Evolutionary conservation across 768 basidiomycete genomes (phyloP).

Genomic region (Xerocomellus chrysenteron): DNA sequence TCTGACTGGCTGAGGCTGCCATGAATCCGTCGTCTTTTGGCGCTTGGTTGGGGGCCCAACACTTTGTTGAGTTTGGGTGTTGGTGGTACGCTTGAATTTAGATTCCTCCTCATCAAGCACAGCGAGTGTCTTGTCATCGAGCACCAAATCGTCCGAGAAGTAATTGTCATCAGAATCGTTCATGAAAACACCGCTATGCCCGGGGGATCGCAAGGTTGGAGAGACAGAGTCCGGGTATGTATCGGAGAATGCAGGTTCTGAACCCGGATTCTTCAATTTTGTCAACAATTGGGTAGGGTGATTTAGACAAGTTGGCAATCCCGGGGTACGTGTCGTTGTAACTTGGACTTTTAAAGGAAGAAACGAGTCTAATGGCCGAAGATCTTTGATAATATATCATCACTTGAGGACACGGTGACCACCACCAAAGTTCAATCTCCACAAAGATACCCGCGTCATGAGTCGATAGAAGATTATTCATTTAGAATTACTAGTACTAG

Average conservation of each 20-base stretch:
- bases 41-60: conserved; percentile 50
- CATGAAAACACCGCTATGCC: conserved; percentile 39
- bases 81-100: conserved; percentile 29
- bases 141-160: conserved; percentile 58
- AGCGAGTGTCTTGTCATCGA: conserved; percentile 63
- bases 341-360: background rate
- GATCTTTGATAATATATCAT: background rate
- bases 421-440: background rate
- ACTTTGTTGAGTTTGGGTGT: conserved; percentile 25
- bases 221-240: background rate
- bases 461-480: background rate
- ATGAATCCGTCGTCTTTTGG: conserved; percentile 50
- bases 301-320: background rate
- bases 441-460: background rate
- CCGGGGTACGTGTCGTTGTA: background rate
- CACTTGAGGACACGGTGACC: background rate
- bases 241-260: background rate
- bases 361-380: background rate
- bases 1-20: conserved; percentile 38
- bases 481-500: background rate
- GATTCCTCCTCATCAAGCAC: conserved; percentile 59
- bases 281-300: background rate
- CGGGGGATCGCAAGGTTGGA: background rate
- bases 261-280: background rate
- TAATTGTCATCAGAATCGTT: conserved; percentile 69